Evolutionary conservation across 2,329 filamentous ascomycete species (phyloP).

Genomic region (Ciborinia camelliae): DNA sequence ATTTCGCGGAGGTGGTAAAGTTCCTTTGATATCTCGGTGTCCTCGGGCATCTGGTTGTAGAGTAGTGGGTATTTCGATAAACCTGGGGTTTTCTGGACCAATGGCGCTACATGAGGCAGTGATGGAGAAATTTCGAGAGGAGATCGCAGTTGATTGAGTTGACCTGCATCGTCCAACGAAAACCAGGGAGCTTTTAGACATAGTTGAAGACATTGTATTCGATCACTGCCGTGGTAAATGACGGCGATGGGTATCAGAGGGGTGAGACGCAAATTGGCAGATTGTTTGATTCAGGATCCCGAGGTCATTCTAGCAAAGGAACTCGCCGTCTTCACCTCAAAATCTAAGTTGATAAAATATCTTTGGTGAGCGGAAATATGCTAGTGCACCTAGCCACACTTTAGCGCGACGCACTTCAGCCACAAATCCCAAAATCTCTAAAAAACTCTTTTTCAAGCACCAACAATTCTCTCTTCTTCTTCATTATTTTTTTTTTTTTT

Average conservation of each 20-base stretch:
- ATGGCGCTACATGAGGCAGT: conserved; percentile 47
- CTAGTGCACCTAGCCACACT: conserved; percentile 24
- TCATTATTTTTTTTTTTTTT: conserved; percentile 9
- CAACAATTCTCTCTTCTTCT: conserved; percentile 28
- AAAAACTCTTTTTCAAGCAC: conserved; percentile 23
- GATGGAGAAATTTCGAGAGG: conserved; percentile 45
- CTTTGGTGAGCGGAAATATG: conserved; percentile 23
- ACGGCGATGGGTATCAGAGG: neutral
- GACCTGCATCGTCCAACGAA: conserved; percentile 35
- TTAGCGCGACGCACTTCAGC: conserved; percentile 22
- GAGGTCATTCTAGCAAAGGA: neutral
- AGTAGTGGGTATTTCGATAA: conserved; percentile 75
- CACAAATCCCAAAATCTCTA: conserved; percentile 26
- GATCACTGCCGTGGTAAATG: neutral
- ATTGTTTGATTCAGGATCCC: neutral
- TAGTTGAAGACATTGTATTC: conserved; percentile 32
- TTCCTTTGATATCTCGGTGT: conserved; percentile 60
- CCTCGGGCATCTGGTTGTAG: conserved; percentile 55
- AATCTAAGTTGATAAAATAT: conserved; percentile 21
- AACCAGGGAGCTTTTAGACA: conserved; percentile 33
- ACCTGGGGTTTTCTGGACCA: conserved; percentile 82
- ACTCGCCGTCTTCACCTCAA: conserved; percentile 1
- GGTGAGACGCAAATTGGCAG: neutral
- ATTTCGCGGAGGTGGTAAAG: conserved; percentile 77
- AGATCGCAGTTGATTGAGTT: conserved; percentile 24